Conservation (phyloP, 2,329 filamentous ascomycete species). For the Lecanosticta acicola region DNA sequence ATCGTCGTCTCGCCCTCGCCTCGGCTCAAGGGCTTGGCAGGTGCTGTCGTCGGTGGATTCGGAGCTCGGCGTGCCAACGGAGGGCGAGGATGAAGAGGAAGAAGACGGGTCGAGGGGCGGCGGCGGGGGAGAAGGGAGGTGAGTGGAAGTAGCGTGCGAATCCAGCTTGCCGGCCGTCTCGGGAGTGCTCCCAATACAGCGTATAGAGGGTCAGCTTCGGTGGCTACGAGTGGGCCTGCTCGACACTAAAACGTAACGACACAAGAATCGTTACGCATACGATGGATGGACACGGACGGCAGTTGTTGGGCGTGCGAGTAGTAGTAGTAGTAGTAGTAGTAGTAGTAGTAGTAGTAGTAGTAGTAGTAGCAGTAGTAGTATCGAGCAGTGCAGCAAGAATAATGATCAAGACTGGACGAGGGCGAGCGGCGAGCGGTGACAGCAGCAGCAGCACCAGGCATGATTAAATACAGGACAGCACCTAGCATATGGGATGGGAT, state of each 20-base stretch:
- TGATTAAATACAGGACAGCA: too few species aligned
- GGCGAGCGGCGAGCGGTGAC: too few species aligned
- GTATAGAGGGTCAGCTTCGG: background rate
- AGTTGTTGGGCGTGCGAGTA: too few species aligned
- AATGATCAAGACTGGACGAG: too few species aligned
- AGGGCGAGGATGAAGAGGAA: slow-evolving; percentile 14
- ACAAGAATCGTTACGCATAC: background rate
- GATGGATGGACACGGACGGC: background rate
- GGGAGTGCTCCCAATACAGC: background rate
- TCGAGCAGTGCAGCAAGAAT: too few species aligned
- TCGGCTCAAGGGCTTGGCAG: slow-evolving; percentile 6
- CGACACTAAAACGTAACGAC: background rate
- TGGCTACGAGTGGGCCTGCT: background rate
- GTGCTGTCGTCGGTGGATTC: slow-evolving; percentile 2
- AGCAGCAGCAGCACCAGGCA: too few species aligned
- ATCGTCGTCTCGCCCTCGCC: slow-evolving; percentile 15
- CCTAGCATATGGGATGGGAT: too few species aligned
- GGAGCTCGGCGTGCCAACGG: slow-evolving; percentile 23
- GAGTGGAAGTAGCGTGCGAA: background rate
- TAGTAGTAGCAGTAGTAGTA: too few species aligned
- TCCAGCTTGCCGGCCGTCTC: background rate
- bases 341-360: background rate
- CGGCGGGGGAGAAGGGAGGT: slow-evolving; percentile 2
- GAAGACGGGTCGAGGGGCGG: background rate
- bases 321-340: background rate